Conservation (phyloP, 2,329 filamentous ascomycete genomes). For the Purpureocillium takamizusanense region DNA sequence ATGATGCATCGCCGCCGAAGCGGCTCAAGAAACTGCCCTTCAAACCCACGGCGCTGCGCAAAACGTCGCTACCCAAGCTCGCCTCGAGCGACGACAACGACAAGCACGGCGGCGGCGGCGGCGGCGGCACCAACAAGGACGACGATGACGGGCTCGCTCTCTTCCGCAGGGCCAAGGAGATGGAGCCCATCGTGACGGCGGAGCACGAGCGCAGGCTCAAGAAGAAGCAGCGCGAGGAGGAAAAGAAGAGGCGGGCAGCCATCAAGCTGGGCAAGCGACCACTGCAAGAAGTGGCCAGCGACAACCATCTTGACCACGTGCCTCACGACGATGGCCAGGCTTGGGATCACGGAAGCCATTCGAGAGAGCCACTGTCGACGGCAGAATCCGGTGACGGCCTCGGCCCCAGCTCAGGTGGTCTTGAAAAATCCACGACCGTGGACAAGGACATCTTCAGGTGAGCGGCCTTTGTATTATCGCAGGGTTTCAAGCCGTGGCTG, state of each 20-base stretch:
- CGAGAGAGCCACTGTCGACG: too few relatives aligned
- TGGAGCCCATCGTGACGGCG: conserved; percentile 35
- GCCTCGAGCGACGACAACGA: conserved; percentile 6
- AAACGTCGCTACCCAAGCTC: conserved; percentile 17
- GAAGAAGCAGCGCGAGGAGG: conserved; percentile 15
- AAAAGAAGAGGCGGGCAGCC: conserved; percentile 7
- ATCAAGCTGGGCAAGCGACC: conserved; percentile 11
- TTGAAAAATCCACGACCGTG: conserved; percentile 8
- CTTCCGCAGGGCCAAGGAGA: conserved; percentile 41
- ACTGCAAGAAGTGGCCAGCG: conserved; percentile 2
- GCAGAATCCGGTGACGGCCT: too few relatives aligned
- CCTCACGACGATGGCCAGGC: not conserved
- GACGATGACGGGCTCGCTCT: conserved; percentile 31
- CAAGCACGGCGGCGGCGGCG: conserved; percentile 5
- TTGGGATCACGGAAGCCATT: too few relatives aligned
- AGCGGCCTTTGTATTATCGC: conserved; percentile 3
- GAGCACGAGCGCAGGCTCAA: conserved; percentile 24
- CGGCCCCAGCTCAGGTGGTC: not conserved
- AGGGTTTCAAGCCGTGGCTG: too few relatives aligned
- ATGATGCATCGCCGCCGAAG: conserved; percentile 13
- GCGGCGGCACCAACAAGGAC: not conserved
- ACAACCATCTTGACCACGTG: not conserved
- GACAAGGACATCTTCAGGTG: conserved; percentile 11
- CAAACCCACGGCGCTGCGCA: conserved; percentile 36
- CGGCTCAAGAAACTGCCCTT: conserved; percentile 37